Evolutionary conservation across 2,329 filamentous ascomycete species (phyloP).

Genomic region (Fulvia fulva): DNA sequence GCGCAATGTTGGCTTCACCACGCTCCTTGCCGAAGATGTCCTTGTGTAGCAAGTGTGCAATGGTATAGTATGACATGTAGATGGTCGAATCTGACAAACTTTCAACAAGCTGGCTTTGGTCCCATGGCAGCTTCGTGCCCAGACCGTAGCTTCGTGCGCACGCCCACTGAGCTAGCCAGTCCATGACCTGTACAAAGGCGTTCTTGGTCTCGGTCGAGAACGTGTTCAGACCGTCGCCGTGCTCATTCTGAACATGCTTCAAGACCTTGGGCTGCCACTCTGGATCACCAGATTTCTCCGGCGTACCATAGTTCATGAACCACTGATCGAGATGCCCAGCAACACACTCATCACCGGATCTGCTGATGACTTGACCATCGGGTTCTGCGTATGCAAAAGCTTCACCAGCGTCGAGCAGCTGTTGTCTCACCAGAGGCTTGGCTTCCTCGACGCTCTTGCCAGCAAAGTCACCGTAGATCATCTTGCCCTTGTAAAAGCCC

Average conservation of each 20-base stretch:
- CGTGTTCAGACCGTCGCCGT: conserved; percentile 68
- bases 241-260: conserved; percentile 65
- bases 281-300: conserved; percentile 60
- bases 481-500: conserved; percentile 90
- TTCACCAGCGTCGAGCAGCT: conserved; percentile 69
- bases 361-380: conserved; percentile 80
- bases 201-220: conserved; percentile 60
- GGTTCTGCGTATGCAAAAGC: conserved; percentile 94
- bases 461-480: conserved; percentile 83
- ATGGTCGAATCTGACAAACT: conserved; percentile 87
- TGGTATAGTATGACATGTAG: conserved; percentile 75
- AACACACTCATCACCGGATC: conserved; percentile 89
- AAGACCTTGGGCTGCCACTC: conserved; percentile 76
- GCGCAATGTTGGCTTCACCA: conserved; percentile 64
- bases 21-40: conserved; percentile 78
- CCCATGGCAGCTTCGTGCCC: conserved; percentile 93
- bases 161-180: conserved; percentile 95
- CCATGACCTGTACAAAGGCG: conserved; percentile 74
- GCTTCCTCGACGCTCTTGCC: conserved; percentile 81
- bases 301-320: conserved; percentile 87
- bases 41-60: conserved; percentile 58
- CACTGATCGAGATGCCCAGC: conserved; percentile 93
- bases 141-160: conserved; percentile 88
- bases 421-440: conserved; percentile 77
- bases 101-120: conserved; percentile 85